Conservation (phyloP, 2,329 filamentous ascomycete species). For the Dactylonectria macrodidyma region DNA sequence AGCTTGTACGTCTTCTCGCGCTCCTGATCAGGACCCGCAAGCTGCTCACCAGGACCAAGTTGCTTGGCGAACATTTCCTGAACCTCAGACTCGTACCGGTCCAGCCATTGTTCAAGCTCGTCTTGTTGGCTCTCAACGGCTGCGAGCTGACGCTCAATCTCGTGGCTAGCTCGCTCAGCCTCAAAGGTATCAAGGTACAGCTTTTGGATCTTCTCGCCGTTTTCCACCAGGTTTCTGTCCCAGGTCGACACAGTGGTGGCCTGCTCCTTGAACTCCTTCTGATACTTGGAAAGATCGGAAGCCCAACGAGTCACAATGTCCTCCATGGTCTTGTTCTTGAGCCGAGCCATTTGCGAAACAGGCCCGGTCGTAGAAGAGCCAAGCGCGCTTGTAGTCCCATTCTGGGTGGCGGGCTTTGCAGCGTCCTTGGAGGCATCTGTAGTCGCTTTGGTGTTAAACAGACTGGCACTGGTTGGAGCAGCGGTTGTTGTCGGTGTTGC, state of each 20-base stretch:
- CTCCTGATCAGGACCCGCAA: slow-evolving; percentile 94
- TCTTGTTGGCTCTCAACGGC: slow-evolving; percentile 94
- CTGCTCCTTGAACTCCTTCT: slow-evolving; percentile 95
- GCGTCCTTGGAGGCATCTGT: slow-evolving; percentile 49
- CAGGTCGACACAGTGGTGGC: slow-evolving; percentile 89
- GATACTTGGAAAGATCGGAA: slow-evolving; percentile 93
- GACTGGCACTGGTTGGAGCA: slow-evolving; percentile 49
- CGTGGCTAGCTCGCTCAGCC: slow-evolving; percentile 91
- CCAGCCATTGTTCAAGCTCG: slow-evolving; percentile 89
- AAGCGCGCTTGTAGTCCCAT: slow-evolving; percentile 59
- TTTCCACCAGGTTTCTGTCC: slow-evolving; percentile 94
- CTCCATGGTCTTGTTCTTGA: slow-evolving; percentile 99
- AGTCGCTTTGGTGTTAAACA: slow-evolving; percentile 55
- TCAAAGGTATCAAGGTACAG: slow-evolving; percentile 94
- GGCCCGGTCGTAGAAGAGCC: slow-evolving; percentile 86
- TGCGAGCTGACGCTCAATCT: slow-evolving; percentile 92
- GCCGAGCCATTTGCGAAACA: slow-evolving; percentile 85
- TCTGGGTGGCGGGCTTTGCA: slow-evolving; percentile 49
- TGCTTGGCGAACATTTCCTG: slow-evolving; percentile 89
- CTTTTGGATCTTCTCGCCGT: slow-evolving; percentile 94
- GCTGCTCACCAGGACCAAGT: slow-evolving; percentile 80
- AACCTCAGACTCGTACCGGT: slow-evolving; percentile 92
- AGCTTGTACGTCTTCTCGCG: slow-evolving; percentile 96
- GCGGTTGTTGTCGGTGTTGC: slow-evolving; percentile 44
- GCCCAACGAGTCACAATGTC: slow-evolving; percentile 99